Percentiles rank a stretch among this genome's conserved stretches.
These are phyloP conservation scores for Penicillium goetzii DNA, from an alignment of 495 filamentous ascomycete species.

Conservation along the genomic window DNA sequence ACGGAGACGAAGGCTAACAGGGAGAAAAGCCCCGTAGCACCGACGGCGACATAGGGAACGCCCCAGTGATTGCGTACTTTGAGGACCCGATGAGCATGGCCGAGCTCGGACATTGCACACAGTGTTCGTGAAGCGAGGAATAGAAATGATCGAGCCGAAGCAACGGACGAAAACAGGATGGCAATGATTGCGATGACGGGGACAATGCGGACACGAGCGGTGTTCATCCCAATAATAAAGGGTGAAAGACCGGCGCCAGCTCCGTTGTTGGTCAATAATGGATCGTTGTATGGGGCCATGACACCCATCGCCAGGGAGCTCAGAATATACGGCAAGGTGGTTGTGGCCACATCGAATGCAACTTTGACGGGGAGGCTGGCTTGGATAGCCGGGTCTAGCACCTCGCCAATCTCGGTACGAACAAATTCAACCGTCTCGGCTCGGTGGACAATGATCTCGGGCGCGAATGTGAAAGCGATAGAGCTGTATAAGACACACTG, in stretches of 20 bases:
- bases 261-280: constrained; percentile 52
- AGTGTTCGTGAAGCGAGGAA: constrained; percentile 58
- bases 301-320: constrained; percentile 60
- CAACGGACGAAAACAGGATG: constrained; percentile 74
- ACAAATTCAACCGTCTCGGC: constrained; percentile 50
- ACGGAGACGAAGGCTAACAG: constrained; percentile 42
- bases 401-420: constrained; percentile 29
- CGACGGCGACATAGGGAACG: constrained; percentile 53
- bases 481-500: constrained; percentile 62
- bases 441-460: constrained; percentile 57
- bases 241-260: constrained; percentile 51
- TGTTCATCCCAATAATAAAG: constrained; percentile 39
- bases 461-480: constrained; percentile 58
- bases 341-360: constrained; percentile 28
- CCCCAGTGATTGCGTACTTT: constrained; percentile 44
- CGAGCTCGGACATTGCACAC: constrained; percentile 51
- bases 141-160: constrained; percentile 65
- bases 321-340: constrained; percentile 64
- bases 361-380: constrained; percentile 30
- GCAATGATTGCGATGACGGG: constrained; percentile 68
- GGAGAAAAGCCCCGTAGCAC: constrained; percentile 44
- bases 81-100: constrained; percentile 50
- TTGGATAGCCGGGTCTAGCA: constrained; percentile 8
- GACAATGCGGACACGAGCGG: constrained; percentile 58
- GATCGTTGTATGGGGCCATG: constrained; percentile 59